Percentiles rank a stretch among this genome's conserved stretches.
Conservation (phyloP, 768 basidiomycete genomes). For the Rhizopogon rudus region DNA sequence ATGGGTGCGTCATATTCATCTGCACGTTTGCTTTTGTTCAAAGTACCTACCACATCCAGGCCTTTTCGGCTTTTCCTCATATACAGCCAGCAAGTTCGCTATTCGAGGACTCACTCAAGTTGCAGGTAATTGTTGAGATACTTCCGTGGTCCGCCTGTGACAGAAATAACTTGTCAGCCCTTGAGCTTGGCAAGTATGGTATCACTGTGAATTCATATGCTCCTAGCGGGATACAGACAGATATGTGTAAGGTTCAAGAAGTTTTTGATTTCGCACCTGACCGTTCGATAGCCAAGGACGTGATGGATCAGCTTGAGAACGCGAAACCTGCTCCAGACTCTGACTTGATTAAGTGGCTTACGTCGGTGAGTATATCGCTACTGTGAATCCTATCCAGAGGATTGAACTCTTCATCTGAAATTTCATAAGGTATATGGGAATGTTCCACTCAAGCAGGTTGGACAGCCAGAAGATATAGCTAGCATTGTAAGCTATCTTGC, state of each 20-base stretch:
- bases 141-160: not conserved
- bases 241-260: conserved; percentile 7
- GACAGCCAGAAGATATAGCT: conserved; percentile 28
- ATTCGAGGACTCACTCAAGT: conserved; percentile 23
- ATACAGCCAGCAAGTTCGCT: conserved; percentile 27
- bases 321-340: not conserved
- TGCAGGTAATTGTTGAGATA: conserved; percentile 8
- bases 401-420: not conserved
- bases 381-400: not conserved
- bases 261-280: not conserved
- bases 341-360: conserved; percentile 15
- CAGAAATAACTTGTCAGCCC: not conserved
- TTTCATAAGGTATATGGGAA: conserved; percentile 6
- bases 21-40: not conserved
- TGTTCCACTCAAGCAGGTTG: conserved; percentile 13
- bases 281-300: not conserved
- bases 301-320: conserved; percentile 9
- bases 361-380: conserved; percentile 11
- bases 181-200: conserved; percentile 19
- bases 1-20: not conserved
- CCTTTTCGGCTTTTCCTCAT: conserved; percentile 4
- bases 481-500: conserved; percentile 29
- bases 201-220: conserved; percentile 32
- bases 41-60: not conserved
- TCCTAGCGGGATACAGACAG: conserved; percentile 23